Evolutionary conservation across 177 flowering plant species (phyloP).

Genomic region (Tripterygium wilfordii): DNA sequence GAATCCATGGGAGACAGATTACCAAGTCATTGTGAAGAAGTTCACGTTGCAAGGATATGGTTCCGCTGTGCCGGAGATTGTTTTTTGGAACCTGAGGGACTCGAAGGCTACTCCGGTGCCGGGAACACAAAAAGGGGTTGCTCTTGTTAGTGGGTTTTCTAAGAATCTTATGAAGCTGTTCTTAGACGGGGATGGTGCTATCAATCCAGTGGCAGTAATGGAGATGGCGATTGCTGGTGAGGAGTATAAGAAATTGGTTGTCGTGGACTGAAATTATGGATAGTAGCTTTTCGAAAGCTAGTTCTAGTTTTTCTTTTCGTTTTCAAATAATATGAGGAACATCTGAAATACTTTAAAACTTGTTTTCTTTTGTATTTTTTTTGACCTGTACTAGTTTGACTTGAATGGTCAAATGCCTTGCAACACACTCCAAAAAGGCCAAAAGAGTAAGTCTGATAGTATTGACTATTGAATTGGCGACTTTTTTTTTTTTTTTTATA

Average conservation of each 20-base stretch:
- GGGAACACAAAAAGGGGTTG: background rate
- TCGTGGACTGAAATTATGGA: conserved; percentile 1
- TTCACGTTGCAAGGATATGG: background rate
- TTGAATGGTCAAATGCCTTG: no score
- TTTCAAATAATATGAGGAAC: no score
- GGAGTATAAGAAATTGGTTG: conserved; percentile 26
- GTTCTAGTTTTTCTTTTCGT: no score
- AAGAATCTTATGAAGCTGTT: background rate
- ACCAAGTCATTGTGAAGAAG: conserved; percentile 17
- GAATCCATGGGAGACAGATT: conserved; percentile 24
- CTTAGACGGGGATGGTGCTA: background rate
- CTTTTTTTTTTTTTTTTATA: no score
- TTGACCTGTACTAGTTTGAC: no score
- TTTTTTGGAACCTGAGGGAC: conserved; percentile 18
- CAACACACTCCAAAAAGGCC: no score
- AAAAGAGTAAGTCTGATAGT: no score
- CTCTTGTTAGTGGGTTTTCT: background rate
- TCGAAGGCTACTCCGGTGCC: conserved; percentile 12
- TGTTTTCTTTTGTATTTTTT: no score
- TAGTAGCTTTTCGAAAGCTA: no score
- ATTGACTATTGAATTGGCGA: no score
- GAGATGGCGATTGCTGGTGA: conserved; percentile 21
- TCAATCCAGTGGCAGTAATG: conserved; percentile 21
- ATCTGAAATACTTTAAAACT: no score
- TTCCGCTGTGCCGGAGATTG: conserved; percentile 17